Evolutionary conservation across 1,139 yeast species (phyloP).

Genomic region (Taphrina communis): DNA sequence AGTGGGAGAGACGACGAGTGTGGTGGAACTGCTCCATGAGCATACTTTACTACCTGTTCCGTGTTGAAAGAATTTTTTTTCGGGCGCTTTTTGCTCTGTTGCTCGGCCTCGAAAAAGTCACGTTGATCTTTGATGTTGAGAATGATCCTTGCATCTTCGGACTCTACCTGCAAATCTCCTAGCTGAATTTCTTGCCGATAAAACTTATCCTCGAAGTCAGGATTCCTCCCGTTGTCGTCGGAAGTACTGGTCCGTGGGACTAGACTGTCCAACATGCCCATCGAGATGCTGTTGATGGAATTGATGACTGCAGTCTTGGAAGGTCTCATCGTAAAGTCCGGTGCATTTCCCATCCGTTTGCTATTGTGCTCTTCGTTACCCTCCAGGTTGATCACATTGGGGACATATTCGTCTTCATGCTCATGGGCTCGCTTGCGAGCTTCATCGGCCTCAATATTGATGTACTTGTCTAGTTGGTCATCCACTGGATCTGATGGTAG

Average conservation of each 20-base stretch:
- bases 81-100: background rate
- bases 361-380: constrained; percentile 83
- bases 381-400: constrained; percentile 64
- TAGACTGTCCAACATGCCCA: constrained; percentile 73
- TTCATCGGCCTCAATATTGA: constrained; percentile 45
- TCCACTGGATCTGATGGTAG: constrained; percentile 81
- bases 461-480: constrained; percentile 78
- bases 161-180: constrained; percentile 39
- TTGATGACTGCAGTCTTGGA: constrained; percentile 65
- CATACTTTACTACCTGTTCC: background rate
- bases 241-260: constrained; percentile 52
- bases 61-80: background rate
- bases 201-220: constrained; percentile 52
- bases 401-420: constrained; percentile 49
- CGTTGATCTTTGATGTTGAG: constrained; percentile 40
- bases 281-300: constrained; percentile 86
- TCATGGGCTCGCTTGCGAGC: constrained; percentile 46
- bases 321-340: constrained; percentile 84
- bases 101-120: constrained; percentile 31
- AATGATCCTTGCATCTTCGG: constrained; percentile 31
- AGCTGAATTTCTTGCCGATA: constrained; percentile 46
- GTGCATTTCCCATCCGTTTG: constrained; percentile 74
- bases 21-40: background rate
- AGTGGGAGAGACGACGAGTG: constrained; percentile 12
- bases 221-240: constrained; percentile 49